Evolutionary conservation across 495 filamentous ascomycete genomes (phyloP), one percentile per base, ranked within the genome.

Genomic region (Daldinia concentrica): DNA sequence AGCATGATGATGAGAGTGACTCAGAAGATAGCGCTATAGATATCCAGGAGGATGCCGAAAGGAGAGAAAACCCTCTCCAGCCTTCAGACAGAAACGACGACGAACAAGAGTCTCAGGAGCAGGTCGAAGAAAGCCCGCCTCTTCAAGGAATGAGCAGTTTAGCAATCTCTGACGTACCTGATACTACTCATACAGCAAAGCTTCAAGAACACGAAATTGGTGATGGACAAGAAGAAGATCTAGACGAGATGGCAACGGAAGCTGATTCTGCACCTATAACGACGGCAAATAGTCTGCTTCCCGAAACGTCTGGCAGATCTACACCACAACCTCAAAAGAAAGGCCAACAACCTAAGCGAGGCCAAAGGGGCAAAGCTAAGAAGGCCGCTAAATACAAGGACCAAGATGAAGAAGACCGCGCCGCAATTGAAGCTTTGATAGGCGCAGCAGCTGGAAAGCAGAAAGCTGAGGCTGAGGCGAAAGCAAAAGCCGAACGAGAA

Each of bases 331-430:
- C 77, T 24, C 70, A 79, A 41, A 77, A 77, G 45, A 82, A 86
- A 78, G 73, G 58, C 1, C 77, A 81, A 56, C 71, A 79, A 34
- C 48, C 66, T 14, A 88, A 91, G 41, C 92, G 95, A 27, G 95
- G 94, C 39, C 95, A 97, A 79, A 89, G 87, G 62, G 86, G 84
- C 50, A 99, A 97, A 76, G 87, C 88, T 51, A 97, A 95, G 82
- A 97, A 96, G 75, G 93, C 93, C 27, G 80, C 86, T 52, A 98
- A 98, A 80, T 99, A 99, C 79, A 93, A 93, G 34, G 85, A 96
- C 73, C 95, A 99, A 85, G 94, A 97, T 74, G 94, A 96, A 17
- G 94, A 95, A 75, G 95, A 99, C 69, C 92, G 94, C 43, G 88
- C 86, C 36, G 84, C 94, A 1, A 93, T 94, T 61, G 89, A 97